Evolutionary conservation across 495 filamentous ascomycete species (phyloP), one percentile per base, ranked within the genome.

Genomic region (Penicillium coprophilum): DNA sequence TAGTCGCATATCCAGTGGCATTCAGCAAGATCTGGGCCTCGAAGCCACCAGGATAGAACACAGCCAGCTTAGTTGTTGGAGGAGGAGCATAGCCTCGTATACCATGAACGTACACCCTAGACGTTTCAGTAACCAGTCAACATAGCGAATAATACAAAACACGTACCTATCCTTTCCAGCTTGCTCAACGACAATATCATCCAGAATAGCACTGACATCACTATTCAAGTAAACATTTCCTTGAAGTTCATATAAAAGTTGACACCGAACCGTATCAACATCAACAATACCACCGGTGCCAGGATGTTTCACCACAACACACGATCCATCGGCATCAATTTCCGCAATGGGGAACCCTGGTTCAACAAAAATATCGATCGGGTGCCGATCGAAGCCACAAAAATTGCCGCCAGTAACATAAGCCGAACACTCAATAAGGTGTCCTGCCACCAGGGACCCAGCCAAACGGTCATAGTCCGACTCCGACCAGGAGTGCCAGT

Each of bases 221-320:
- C 67, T 71, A 61, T 85, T 81, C 21, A 80, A 64, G 49, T 83
- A 82, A 21, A 71, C 59, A 15, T 67, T 73, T 0, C 82, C 82
- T 52, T 84, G 82, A 20, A 84, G 67, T 62, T 85, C 82, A 57
- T 85, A 85, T 20, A 85, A 56, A 6, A 84, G 66, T 53, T 83
- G 78, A 43, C 66, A 74, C 15, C 71, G 74, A n/a, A 79, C 67
- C 0, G 78, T 82, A 13, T 75, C 78, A n/a, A 47, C 57, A 21
- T 52, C 63, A 0, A 74, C 60, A 13, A 69, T 50, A 0, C 71
- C 69, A n/a, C 59, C 50, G 1, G 60, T 66, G 4, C 30, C 44
- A 2, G 31, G 28, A 53, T 70, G 71, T 38, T 69, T 71, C 0
- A 64, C 61, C 19, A 71, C 55, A 19, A 77, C 56, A 39, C 68